Percentiles rank a stretch among this genome's conserved stretches.
Conservation (phyloP, 2,329 filamentous ascomycete species). For the Aspergillus fijiensis region DNA sequence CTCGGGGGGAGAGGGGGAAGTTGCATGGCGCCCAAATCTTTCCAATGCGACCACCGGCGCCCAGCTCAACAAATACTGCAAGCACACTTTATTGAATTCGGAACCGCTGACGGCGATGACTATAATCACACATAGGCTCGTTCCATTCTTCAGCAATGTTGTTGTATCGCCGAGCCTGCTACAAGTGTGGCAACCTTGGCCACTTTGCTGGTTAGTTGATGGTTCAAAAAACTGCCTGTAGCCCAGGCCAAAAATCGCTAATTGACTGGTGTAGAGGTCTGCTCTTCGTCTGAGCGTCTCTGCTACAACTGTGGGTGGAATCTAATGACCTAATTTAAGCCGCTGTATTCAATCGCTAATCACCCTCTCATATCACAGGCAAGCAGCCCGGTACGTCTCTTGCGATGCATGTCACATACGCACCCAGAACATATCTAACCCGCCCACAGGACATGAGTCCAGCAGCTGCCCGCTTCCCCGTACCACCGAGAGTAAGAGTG, state of each 20-base stretch:
- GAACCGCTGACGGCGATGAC: slow-evolving; percentile 17
- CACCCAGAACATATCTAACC: slow-evolving; percentile 22
- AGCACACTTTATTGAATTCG: slow-evolving; percentile 1
- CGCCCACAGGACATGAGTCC: slow-evolving; percentile 76
- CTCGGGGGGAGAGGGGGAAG: too few species aligned
- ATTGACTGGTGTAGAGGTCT: slow-evolving; percentile 68
- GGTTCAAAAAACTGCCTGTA: slow-evolving; percentile 43
- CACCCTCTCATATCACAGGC: slow-evolving; percentile 30
- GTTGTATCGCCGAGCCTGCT: slow-evolving; percentile 80
- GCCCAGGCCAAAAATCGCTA: slow-evolving; percentile 52
- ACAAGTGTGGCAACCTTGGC: slow-evolving; percentile 75
- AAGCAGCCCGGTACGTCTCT: slow-evolving; percentile 47
- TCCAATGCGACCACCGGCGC: background rate
- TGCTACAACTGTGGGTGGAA: slow-evolving; percentile 92
- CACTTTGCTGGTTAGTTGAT: slow-evolving; percentile 56
- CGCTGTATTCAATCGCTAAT: slow-evolving; percentile 23
- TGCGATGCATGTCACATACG: slow-evolving; percentile 12
- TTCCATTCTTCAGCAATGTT: slow-evolving; percentile 59
- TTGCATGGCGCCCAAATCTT: background rate
- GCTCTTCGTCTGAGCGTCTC: slow-evolving; percentile 94
- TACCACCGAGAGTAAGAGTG: slow-evolving; percentile 77
- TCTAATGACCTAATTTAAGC: background rate
- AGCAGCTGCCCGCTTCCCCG: slow-evolving; percentile 95
- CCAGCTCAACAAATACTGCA: background rate
- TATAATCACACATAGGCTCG: slow-evolving; percentile 14